These are phyloP conservation scores for Cornus florida DNA, from an alignment of 148 eudicot species.

Conservation along the genomic window DNA sequence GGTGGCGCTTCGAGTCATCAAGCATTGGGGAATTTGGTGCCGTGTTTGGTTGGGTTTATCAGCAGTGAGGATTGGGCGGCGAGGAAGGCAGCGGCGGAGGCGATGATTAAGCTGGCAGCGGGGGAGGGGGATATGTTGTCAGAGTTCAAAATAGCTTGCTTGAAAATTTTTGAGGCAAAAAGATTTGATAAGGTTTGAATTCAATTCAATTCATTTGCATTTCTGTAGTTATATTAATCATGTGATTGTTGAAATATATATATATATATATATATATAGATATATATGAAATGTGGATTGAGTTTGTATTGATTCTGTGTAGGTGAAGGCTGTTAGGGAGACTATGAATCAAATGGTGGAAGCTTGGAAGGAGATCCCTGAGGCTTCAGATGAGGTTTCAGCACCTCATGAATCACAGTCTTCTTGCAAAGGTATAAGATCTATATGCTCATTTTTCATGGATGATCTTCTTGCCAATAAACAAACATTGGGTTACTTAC, in stretches of 20 bases:
- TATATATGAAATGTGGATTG: slow-evolving; percentile 9
- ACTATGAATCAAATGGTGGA: slow-evolving; percentile 75
- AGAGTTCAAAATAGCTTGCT: slow-evolving; percentile 57
- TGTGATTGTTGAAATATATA: neutral
- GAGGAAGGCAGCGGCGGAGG: slow-evolving; percentile 84
- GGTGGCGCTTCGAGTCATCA: slow-evolving; percentile 44
- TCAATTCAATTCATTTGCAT: neutral
- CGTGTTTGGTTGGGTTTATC: slow-evolving; percentile 53
- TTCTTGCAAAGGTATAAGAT: slow-evolving; percentile 57
- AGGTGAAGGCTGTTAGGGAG: slow-evolving; percentile 93
- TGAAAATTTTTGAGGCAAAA: slow-evolving; percentile 77
- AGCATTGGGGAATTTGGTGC: slow-evolving; percentile 53
- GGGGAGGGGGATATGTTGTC: slow-evolving; percentile 54
- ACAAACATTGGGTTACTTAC: neutral
- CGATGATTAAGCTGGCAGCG: slow-evolving; percentile 55
- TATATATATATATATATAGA: too few relatives aligned
- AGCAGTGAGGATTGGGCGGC: slow-evolving; percentile 84
- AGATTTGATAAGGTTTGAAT: slow-evolving; percentile 70
- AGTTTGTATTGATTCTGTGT: slow-evolving; percentile 13
- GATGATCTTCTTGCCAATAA: neutral
- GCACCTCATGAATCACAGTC: slow-evolving; percentile 50
- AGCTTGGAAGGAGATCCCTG: slow-evolving; percentile 84
- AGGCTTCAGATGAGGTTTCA: slow-evolving; percentile 59
- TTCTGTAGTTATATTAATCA: neutral
- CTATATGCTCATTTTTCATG: neutral